Percentiles rank a stretch among this genome's conserved stretches.
Evolutionary conservation across 768 basidiomycete species (phyloP).

Genomic region (Auriculariales sp.): DNA sequence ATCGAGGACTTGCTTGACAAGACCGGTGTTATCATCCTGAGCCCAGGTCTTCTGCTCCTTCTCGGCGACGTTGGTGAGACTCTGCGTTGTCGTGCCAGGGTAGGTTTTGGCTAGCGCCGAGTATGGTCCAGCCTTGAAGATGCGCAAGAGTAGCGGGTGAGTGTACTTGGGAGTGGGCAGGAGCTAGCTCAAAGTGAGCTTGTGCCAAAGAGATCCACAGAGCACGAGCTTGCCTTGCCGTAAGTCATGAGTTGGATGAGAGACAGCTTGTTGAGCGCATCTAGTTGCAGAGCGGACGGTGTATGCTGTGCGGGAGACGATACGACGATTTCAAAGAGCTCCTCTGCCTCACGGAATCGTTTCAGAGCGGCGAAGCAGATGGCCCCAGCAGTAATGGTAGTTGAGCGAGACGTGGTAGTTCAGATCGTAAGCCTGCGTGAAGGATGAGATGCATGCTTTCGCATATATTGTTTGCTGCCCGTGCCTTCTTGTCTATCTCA

Average conservation of each 20-base stretch:
- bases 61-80: conserved; percentile 31
- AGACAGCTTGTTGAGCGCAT: conserved; percentile 72
- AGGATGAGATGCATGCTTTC: neutral
- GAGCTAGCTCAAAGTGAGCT: too few species aligned
- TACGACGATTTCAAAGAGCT: conserved; percentile 69
- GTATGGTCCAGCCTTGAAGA: conserved; percentile 59
- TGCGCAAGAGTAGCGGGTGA: conserved; percentile 35
- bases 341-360: conserved; percentile 53
- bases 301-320: conserved; percentile 38
- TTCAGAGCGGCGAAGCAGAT: conserved; percentile 48
- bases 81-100: conserved; percentile 31
- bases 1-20: conserved; percentile 49
- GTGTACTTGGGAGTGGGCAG: conserved; percentile 69
- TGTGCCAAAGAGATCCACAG: neutral
- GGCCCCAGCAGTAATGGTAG: conserved; percentile 78
- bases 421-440: conserved; percentile 30
- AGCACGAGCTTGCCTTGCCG: conserved; percentile 40
- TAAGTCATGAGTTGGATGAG: conserved; percentile 65
- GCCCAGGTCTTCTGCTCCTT: conserved; percentile 36
- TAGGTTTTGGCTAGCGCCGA: conserved; percentile 47
- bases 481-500: conserved; percentile 33
- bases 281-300: conserved; percentile 61
- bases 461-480: neutral
- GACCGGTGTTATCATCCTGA: conserved; percentile 61
- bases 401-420: conserved; percentile 63